A percentile compares a stretch with the other conserved stretches of the same genome.
phyloP scores from a whole-genome alignment of 352 stramenopile species.

The Globisporangium carolinianum region DNA sequence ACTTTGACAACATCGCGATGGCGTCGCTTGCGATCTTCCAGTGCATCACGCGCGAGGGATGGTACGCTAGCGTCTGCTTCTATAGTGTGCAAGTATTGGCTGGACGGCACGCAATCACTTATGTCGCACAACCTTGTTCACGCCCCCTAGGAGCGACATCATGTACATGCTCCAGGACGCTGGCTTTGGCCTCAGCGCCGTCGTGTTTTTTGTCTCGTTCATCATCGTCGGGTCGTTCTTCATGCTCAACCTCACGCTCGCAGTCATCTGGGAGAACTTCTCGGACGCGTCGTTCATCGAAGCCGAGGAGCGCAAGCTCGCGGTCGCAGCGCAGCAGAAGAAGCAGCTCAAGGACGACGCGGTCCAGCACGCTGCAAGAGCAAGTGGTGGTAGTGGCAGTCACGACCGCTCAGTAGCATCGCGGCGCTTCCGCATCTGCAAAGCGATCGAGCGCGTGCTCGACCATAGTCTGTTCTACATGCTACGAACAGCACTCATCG shows the following conservation, averaged over 20 bases:
- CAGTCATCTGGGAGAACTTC: constrained; percentile 86
- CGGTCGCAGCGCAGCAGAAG: constrained; percentile 17
- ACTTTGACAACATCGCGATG: constrained; percentile 85
- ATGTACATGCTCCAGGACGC: constrained; percentile 67
- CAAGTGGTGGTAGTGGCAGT: neutral
- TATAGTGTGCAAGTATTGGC: neutral
- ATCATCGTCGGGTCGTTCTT: constrained; percentile 89
- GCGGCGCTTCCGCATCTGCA: constrained; percentile 9
- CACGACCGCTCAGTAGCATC: constrained; percentile 2
- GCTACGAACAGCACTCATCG: constrained; percentile 51
- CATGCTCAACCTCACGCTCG: constrained; percentile 87
- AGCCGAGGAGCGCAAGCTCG: constrained; percentile 29
- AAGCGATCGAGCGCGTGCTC: constrained; percentile 22
- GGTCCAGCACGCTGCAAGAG: constrained; percentile 8
- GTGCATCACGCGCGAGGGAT: constrained; percentile 89
- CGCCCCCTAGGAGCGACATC: constrained; percentile 30
- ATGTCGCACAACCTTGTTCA: neutral
- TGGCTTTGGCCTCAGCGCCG: constrained; percentile 32
- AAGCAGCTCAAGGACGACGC: constrained; percentile 17
- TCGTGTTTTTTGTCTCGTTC: constrained; percentile 85
- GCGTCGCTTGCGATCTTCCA: constrained; percentile 87
- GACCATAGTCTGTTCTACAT: constrained; percentile 51
- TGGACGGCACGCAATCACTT: neutral
- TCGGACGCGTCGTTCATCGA: constrained; percentile 52
- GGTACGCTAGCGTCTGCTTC: constrained; percentile 31